A percentile compares a stretch with the other conserved stretches of the same genome.
Evolutionary conservation across 148 eudicot species (phyloP).

Genomic region (Rhododendron vialii): DNA sequence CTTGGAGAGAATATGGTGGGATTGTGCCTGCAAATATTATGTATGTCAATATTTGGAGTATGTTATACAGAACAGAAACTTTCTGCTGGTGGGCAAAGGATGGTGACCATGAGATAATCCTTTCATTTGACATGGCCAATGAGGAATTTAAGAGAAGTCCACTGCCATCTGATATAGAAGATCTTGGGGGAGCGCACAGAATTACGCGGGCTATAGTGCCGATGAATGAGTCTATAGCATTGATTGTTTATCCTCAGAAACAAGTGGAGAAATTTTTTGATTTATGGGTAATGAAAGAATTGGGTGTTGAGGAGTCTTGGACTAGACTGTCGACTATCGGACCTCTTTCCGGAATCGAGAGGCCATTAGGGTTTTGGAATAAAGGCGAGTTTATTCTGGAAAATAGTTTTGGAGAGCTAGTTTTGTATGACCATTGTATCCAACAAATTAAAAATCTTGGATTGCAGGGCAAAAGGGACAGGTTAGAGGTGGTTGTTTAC

Average conservation of each 20-base stretch:
- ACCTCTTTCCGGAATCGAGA: background rate
- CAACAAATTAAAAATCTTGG: background rate
- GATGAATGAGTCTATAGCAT: background rate
- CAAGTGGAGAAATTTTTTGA: background rate
- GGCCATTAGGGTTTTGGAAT: constrained; percentile 6
- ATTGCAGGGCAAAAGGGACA: constrained; percentile 12
- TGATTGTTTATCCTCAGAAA: background rate
- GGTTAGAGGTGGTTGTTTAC: constrained; percentile 20
- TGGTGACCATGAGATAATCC: background rate
- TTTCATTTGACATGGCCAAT: background rate
- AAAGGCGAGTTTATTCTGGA: background rate
- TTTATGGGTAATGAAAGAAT: background rate
- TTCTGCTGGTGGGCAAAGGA: constrained; percentile 8
- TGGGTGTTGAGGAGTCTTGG: background rate
- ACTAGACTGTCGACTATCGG: background rate
- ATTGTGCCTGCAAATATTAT: background rate
- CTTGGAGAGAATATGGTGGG: constrained; percentile 12
- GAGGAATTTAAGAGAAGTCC: background rate
- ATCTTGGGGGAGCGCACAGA: background rate
- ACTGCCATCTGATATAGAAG: background rate
- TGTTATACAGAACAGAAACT: background rate
- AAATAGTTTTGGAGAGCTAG: background rate
- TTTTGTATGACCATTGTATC: background rate
- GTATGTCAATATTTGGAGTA: background rate
- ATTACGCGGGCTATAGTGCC: background rate